phyloP scores from a whole-genome alignment of 768 basidiomycete genomes.

The Pulveroboletus sp. region DNA sequence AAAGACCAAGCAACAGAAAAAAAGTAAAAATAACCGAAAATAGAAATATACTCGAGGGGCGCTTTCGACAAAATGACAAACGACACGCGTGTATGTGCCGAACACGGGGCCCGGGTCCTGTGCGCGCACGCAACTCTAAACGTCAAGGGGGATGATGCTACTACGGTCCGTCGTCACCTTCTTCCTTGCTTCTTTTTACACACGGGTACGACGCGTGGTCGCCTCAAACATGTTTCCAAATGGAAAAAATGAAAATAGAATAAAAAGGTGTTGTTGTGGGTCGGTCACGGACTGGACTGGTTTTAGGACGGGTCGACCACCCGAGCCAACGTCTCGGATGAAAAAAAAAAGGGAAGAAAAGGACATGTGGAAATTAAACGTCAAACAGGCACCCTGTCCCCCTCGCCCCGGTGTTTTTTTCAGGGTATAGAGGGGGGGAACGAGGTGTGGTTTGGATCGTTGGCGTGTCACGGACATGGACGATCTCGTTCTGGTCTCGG shows the following conservation, averaged over 20 bases:
- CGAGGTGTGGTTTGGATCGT: too few species aligned
- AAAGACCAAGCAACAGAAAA: background rate
- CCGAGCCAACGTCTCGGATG: background rate
- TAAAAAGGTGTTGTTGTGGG: background rate
- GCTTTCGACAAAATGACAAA: background rate
- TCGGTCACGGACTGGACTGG: background rate
- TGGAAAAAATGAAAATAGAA: background rate
- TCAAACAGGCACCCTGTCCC: background rate
- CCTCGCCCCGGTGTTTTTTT: background rate
- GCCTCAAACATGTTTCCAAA: constrained; percentile 7
- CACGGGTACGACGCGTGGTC: background rate
- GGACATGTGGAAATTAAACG: background rate
- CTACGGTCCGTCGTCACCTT: background rate
- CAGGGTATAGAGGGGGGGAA: too few species aligned
- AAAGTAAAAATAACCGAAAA: background rate
- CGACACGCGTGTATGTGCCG: background rate
- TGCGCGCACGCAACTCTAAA: constrained; percentile 9
- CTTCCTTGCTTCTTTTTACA: too few species aligned
- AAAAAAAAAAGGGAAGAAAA: background rate
- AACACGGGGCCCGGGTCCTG: background rate
- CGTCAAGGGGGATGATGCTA: background rate
- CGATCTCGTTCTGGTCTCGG: too few species aligned
- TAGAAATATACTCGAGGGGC: constrained; percentile 3
- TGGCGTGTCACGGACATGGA: too few species aligned
- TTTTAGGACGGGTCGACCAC: background rate